Evolutionary conservation across 2,329 filamentous ascomycete genomes (phyloP).

Genomic region (Phialophora chinensis): DNA sequence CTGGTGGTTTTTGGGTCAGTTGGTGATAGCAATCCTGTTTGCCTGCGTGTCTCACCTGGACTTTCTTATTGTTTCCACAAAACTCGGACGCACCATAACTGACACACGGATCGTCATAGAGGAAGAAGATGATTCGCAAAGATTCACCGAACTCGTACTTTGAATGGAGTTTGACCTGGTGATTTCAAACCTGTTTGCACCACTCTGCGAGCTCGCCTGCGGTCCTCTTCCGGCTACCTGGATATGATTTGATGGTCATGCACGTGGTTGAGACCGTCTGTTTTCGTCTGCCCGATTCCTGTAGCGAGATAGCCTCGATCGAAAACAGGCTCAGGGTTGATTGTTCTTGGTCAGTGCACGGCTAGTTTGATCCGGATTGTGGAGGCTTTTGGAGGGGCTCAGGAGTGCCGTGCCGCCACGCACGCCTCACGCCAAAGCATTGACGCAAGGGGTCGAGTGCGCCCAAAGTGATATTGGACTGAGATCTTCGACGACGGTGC

Average conservation of each 20-base stretch:
- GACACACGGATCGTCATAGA: slow-evolving; percentile 20
- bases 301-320: slow-evolving; percentile 25
- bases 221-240: slow-evolving; percentile 3
- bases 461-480: slow-evolving; percentile 13
- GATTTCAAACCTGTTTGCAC: slow-evolving; percentile 16
- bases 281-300: slow-evolving; percentile 10
- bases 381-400: slow-evolving; percentile 2
- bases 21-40: slow-evolving; percentile 8
- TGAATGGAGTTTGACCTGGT: slow-evolving; percentile 13
- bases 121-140: slow-evolving; percentile 28
- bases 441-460: not conserved
- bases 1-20: slow-evolving; percentile 7
- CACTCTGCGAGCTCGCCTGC: not conserved
- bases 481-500: not conserved
- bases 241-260: slow-evolving; percentile 7
- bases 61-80: slow-evolving; percentile 30
- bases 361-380: slow-evolving; percentile 9
- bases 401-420: slow-evolving; percentile 10
- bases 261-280: slow-evolving; percentile 23
- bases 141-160: slow-evolving; percentile 24
- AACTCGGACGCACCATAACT: slow-evolving; percentile 12
- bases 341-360: slow-evolving; percentile 3
- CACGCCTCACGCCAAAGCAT: not conserved
- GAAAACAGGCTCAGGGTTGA: slow-evolving; percentile 12
- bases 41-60: slow-evolving; percentile 30